Evolutionary conservation across 345 rosid species (phyloP).

Genomic region (Pelargonium nanum): DNA sequence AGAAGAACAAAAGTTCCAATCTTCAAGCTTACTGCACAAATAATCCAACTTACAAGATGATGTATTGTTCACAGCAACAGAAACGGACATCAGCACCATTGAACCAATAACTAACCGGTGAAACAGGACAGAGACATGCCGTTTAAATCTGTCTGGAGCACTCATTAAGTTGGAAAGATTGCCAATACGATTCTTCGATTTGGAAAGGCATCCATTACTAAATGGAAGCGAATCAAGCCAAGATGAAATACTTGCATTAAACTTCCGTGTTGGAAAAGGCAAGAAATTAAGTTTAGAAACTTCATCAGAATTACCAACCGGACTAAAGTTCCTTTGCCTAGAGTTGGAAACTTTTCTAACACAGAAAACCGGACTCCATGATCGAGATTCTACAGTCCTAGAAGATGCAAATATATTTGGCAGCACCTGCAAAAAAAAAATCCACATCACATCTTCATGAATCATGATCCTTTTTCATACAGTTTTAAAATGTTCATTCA

Average conservation of each 20-base stretch:
- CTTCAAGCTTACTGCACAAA: not conserved
- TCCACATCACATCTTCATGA: not conserved
- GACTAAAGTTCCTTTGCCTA: slow-evolving; percentile 13
- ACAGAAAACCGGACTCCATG: slow-evolving; percentile 14
- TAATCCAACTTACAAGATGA: slow-evolving; percentile 51
- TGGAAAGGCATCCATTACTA: slow-evolving; percentile 12
- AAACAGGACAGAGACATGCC: slow-evolving; percentile 30
- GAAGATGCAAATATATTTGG: slow-evolving; percentile 22
- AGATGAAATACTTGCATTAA: slow-evolving; percentile 8
- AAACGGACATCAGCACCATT: slow-evolving; percentile 52
- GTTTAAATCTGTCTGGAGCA: slow-evolving; percentile 27
- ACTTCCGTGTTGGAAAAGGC: slow-evolving; percentile 3
- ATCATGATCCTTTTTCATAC: too few relatives aligned
- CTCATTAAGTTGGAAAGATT: slow-evolving; percentile 14
- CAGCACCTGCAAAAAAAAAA: slow-evolving; percentile 22
- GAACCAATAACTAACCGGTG: slow-evolving; percentile 33
- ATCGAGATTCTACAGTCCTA: slow-evolving; percentile 19
- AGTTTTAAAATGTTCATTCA: not conserved
- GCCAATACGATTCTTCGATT: slow-evolving; percentile 15
- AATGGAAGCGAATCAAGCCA: slow-evolving; percentile 16
- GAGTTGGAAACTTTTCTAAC: slow-evolving; percentile 4
- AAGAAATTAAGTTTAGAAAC: slow-evolving; percentile 4
- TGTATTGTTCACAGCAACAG: slow-evolving; percentile 34
- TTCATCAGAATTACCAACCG: slow-evolving; percentile 2
- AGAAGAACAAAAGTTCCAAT: not conserved